These are phyloP conservation scores for Lactifluus volemus DNA, from an alignment of 768 basidiomycete genomes.

Conservation along the genomic window DNA sequence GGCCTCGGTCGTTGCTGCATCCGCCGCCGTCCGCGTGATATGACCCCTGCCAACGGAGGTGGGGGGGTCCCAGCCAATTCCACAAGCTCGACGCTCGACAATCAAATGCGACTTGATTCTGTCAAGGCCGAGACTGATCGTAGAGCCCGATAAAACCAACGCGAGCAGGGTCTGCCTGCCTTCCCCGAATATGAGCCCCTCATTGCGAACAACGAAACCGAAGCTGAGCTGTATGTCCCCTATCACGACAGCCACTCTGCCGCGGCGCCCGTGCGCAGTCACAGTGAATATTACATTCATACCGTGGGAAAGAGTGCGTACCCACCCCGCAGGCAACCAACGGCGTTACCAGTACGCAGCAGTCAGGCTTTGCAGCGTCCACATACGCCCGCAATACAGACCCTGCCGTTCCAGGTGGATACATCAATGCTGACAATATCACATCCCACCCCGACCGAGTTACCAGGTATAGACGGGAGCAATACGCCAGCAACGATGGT, in stretches of 20 bases:
- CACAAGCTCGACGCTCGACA: constrained; percentile 35
- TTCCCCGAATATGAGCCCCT: constrained; percentile 61
- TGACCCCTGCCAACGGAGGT: constrained; percentile 24
- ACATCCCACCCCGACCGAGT: constrained; percentile 26
- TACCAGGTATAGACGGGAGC: constrained; percentile 17
- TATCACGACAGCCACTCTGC: constrained; percentile 47
- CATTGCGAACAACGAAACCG: constrained; percentile 47
- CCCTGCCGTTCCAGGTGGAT: not conserved
- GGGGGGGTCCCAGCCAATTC: constrained; percentile 15
- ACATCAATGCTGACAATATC: not conserved
- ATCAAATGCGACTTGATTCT: constrained; percentile 71
- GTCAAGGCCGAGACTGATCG: constrained; percentile 82
- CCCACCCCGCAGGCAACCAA: constrained; percentile 30
- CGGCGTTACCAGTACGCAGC: constrained; percentile 20
- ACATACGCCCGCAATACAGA: constrained; percentile 25
- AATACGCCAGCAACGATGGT: constrained; percentile 16
- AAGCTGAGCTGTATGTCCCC: constrained; percentile 19
- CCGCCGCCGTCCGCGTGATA: constrained; percentile 38
- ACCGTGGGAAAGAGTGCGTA: constrained; percentile 32
- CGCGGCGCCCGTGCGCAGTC: constrained; percentile 54
- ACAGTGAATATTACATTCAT: constrained; percentile 62
- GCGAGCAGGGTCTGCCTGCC: constrained; percentile 63
- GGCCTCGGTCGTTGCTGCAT: constrained; percentile 80
- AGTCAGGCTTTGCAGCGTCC: constrained; percentile 35
- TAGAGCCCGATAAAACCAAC: constrained; percentile 52